These are phyloP conservation scores for Leishmania tarentolae DNA, from an alignment of 208 protist genomes.

Conservation along the genomic window DNA sequence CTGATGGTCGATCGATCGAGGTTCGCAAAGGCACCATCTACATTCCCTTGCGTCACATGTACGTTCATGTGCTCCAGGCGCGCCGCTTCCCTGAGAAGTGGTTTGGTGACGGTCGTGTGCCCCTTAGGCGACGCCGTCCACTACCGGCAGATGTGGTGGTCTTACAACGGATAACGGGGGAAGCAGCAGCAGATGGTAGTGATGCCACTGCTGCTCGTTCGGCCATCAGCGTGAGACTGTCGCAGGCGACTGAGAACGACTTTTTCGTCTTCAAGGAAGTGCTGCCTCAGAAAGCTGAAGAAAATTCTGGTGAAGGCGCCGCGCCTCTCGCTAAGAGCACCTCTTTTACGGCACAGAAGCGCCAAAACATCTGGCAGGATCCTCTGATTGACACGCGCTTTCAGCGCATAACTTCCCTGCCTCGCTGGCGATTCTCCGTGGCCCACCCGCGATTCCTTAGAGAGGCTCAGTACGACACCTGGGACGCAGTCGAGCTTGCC, in stretches of 20 bases:
- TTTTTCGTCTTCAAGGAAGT: slow-evolving; percentile 63
- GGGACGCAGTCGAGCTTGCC: slow-evolving; percentile 12
- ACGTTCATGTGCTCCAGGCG: slow-evolving; percentile 60
- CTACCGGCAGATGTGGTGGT: slow-evolving; percentile 39
- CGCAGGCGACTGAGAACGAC: slow-evolving; percentile 46
- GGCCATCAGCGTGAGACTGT: slow-evolving; percentile 21
- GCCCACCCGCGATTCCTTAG: slow-evolving; percentile 10
- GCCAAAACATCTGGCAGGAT: neutral
- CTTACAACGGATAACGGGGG: slow-evolving; percentile 33
- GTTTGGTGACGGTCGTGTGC: slow-evolving; percentile 63
- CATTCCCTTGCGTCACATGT: slow-evolving; percentile 51
- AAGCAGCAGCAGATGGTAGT: neutral
- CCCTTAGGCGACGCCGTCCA: slow-evolving; percentile 27
- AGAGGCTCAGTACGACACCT: slow-evolving; percentile 8
- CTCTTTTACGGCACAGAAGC: neutral
- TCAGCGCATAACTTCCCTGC: slow-evolving; percentile 12
- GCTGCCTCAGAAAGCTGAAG: neutral
- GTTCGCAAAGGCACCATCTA: slow-evolving; percentile 58
- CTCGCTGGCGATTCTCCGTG: slow-evolving; percentile 17
- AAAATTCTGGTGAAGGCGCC: neutral
- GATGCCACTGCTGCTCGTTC: neutral
- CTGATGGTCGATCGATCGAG: slow-evolving; percentile 36
- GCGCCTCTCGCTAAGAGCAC: neutral
- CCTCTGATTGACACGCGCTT: slow-evolving; percentile 22
- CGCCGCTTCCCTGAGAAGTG: slow-evolving; percentile 43